These are phyloP conservation scores for Plectosphaerella plurivora DNA, from an alignment of 2,329 filamentous ascomycete genomes.

Conservation along the genomic window DNA sequence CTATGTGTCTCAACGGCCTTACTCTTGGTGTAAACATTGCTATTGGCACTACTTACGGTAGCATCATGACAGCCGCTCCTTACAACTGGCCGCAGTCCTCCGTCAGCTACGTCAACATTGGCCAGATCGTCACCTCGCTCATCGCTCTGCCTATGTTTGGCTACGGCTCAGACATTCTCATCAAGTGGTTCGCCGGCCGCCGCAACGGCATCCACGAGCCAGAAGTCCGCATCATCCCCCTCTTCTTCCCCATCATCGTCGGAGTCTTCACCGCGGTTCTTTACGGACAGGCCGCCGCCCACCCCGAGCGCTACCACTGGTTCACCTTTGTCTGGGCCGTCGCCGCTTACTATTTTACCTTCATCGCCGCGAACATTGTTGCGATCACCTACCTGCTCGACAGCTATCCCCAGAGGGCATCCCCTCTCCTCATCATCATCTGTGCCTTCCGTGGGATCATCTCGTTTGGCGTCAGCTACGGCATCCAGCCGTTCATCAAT, in stretches of 20 bases:
- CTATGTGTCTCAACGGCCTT: conserved; percentile 17
- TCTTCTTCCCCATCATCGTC: conserved; percentile 28
- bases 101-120: conserved; percentile 14
- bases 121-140: conserved; percentile 14
- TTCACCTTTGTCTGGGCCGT: conserved; percentile 8
- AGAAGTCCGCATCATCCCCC: conserved; percentile 29
- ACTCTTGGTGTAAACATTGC: conserved; percentile 18
- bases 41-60: conserved; percentile 15
- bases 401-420: conserved; percentile 21
- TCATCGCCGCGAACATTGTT: conserved; percentile 18
- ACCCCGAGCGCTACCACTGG: conserved; percentile 21
- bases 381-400: conserved; percentile 22
- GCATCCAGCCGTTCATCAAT: conserved; percentile 14
- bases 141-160: conserved; percentile 14
- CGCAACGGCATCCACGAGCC: conserved; percentile 31
- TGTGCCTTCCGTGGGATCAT: conserved; percentile 18
- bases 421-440: conserved; percentile 16
- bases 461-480: conserved; percentile 18
- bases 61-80: conserved; percentile 13
- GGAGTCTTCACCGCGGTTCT: conserved; percentile 29
- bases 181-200: conserved; percentile 6
- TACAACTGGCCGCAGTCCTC: conserved; percentile 10
- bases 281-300: conserved; percentile 28
- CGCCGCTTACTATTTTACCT: conserved; percentile 17
- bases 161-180: conserved; percentile 14